Conservation (phyloP, 169 alveolate species). For the Babesia bigemina region DNA sequence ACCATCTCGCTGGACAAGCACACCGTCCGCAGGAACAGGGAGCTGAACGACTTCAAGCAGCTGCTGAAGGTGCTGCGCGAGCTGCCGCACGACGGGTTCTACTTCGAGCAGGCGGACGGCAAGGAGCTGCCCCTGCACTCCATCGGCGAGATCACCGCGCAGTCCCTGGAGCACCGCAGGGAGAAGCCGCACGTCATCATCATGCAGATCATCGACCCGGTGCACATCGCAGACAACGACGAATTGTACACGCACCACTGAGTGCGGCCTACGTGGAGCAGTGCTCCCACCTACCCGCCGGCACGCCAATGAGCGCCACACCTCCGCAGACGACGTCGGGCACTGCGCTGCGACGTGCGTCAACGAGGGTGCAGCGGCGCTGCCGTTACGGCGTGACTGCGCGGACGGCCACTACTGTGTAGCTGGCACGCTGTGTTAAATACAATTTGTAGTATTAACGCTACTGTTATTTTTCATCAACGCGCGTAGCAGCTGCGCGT, state of each 20-base stretch:
- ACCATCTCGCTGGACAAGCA: constrained; percentile 30
- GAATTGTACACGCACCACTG: constrained; percentile 17
- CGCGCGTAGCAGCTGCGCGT: no score
- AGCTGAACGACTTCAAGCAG: constrained; percentile 25
- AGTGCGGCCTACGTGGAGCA: not conserved
- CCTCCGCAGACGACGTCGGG: no score
- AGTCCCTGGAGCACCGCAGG: constrained; percentile 1
- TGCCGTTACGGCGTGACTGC: not conserved
- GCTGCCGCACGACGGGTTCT: constrained; percentile 63
- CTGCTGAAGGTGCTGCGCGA: constrained; percentile 32
- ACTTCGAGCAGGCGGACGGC: constrained; percentile 63
- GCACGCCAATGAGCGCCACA: no score
- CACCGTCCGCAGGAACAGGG: constrained; percentile 28
- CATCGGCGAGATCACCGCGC: constrained; percentile 48
- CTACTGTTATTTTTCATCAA: not conserved
- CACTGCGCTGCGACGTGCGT: no score
- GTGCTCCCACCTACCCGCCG: no score
- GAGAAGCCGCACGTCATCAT: constrained; percentile 14
- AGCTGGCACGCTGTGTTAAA: not conserved
- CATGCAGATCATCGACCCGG: constrained; percentile 68
- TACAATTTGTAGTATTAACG: not conserved
- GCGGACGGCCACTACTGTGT: constrained; percentile 4
- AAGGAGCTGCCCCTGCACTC: constrained; percentile 32
- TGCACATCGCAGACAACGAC: constrained; percentile 24
- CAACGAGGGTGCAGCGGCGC: no score